Evolutionary conservation across 345 rosid species (phyloP), one percentile per base, ranked within the genome.

Genomic region (Acer campestre): DNA sequence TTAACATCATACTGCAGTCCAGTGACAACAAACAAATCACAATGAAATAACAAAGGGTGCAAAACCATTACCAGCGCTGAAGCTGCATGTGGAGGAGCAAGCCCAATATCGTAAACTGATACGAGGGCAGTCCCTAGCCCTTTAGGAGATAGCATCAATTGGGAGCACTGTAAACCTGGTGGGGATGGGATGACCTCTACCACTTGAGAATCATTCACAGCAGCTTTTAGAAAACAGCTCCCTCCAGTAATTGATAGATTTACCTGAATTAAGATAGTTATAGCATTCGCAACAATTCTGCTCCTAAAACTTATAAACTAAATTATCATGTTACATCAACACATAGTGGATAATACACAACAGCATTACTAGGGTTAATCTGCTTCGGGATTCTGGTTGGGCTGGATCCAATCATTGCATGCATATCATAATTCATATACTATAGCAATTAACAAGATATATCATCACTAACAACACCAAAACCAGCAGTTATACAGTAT

Each of bases 191-290:
- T 79, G 75, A 92, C 88, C 83, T 95, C 97, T 67, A 92, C 92
- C 59, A 95, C 92, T 78, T 79, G 90, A 76, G 99, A 83, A 89
- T 92, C 89, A 84, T 93, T 93, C 64, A 91, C 91, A 84, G 78
- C 82, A 80, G 91, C 87, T 87, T 95, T 92, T 88, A 91, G 86
- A 80, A 88, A 88, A 82, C 98, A 93, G 84, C 97, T 95, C 70
- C 99, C 99, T 73, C 99, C 99, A 81, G 79, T 81, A 78, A 95
- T 89, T 75, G 97, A 93, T 69, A 95, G 83, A 84, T 95, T 92
- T 58, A 83, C 94, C 99, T 93, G 87, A 75, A 76, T 75, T 31
- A 82, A 73, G 80, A 62, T 25, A 65, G 29, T 29, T 38, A 58
- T 10, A 29, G 25, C 55, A 67, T 59, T 68, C 13, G 40, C 73